Conservation (phyloP, 768 basidiomycete genomes). For the Boletus edulis region DNA sequence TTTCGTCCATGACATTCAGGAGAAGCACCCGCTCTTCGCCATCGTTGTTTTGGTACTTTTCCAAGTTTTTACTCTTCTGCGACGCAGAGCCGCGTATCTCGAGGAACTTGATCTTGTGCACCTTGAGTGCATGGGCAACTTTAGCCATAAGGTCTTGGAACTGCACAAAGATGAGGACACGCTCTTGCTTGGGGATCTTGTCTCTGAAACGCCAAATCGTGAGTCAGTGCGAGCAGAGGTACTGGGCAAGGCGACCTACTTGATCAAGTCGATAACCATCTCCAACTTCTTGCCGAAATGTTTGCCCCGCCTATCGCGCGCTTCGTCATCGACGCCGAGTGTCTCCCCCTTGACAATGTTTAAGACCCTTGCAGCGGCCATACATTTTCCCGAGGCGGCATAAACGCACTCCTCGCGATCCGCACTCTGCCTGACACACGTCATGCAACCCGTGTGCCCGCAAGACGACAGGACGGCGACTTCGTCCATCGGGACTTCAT, state of each 20-base stretch:
- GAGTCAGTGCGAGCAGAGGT: neutral
- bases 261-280: conserved; percentile 70
- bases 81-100: conserved; percentile 80
- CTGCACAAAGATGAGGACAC: conserved; percentile 92
- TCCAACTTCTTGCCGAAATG: conserved; percentile 86
- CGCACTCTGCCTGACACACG: conserved; percentile 71
- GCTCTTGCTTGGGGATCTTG: conserved; percentile 68
- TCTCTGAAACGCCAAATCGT: conserved; percentile 41
- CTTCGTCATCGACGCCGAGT: conserved; percentile 75
- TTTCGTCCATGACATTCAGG: conserved; percentile 92
- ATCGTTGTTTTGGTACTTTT: conserved; percentile 81
- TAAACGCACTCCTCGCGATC: conserved; percentile 82
- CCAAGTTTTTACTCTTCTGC: conserved; percentile 77
- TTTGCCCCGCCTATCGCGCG: conserved; percentile 66
- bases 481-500: conserved; percentile 58
- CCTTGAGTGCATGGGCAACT: conserved; percentile 76
- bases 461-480: conserved; percentile 88
- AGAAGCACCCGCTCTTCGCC: conserved; percentile 78
- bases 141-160: conserved; percentile 93
- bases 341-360: conserved; percentile 82
- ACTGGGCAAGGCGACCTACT: conserved; percentile 42
- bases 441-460: conserved; percentile 81
- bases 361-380: conserved; percentile 74
- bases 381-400: conserved; percentile 64
- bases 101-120: conserved; percentile 70